Percentiles rank a stretch among this genome's conserved stretches.
Evolutionary conservation across 2,329 filamentous ascomycete species (phyloP).

Genomic region (Tympanopsis confertula): DNA sequence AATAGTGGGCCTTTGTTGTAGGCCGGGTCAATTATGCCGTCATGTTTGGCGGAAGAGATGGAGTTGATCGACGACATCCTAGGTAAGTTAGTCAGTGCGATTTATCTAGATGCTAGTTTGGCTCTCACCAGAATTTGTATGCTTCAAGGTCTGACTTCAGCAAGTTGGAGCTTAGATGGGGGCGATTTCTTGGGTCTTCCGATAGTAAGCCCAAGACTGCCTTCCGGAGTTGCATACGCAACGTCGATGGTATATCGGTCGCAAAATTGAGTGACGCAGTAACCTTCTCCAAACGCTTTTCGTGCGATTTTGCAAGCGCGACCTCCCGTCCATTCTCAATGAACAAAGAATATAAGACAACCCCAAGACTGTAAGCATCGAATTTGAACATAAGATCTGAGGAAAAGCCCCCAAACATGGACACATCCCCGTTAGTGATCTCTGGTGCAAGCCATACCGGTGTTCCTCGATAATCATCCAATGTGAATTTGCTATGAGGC

Average conservation of each 20-base stretch:
- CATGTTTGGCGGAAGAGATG: slow-evolving; percentile 9
- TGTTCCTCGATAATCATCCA: slow-evolving; percentile 13
- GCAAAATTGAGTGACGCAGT: background rate
- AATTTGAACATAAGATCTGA: slow-evolving; percentile 13
- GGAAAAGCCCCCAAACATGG: slow-evolving; percentile 6
- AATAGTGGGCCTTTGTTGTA: slow-evolving; percentile 15
- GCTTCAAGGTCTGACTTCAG: background rate
- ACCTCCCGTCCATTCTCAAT: slow-evolving; percentile 1
- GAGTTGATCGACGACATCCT: slow-evolving; percentile 8
- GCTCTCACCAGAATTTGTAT: background rate
- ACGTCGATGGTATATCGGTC: background rate
- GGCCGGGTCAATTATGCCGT: slow-evolving; percentile 11
- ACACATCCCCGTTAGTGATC: slow-evolving; percentile 4
- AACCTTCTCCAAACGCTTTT: background rate
- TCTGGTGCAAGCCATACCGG: slow-evolving; percentile 12
- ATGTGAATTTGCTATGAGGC: slow-evolving; percentile 7
- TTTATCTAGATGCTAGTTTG: background rate
- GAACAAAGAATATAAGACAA: slow-evolving; percentile 12
- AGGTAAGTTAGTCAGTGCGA: background rate
- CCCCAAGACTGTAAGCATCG: slow-evolving; percentile 13
- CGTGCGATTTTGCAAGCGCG: background rate
- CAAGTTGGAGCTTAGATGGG: background rate
- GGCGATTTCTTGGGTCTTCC: background rate
- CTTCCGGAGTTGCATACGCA: background rate
- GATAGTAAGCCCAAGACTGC: background rate